A percentile compares a stretch with the other conserved stretches of the same genome.
phyloP scores from a whole-genome alignment of 2,329 filamentous ascomycete genomes.

The Pseudogymnoascus destructans region DNA sequence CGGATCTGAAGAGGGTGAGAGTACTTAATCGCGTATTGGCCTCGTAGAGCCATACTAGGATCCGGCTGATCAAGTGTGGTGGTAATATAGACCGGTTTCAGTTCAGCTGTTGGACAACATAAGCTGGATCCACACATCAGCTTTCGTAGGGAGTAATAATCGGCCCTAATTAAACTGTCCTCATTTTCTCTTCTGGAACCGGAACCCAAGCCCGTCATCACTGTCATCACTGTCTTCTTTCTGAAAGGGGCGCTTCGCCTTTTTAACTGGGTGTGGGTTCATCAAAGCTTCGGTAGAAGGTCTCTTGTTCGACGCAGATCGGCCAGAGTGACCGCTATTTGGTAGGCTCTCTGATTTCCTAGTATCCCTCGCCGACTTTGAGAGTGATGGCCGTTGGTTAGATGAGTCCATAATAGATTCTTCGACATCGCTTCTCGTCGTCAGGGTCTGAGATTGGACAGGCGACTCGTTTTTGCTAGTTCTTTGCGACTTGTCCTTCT shows the following conservation, averaged over 20 bases:
- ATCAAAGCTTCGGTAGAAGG: constrained; percentile 16
- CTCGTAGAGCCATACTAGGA: background rate
- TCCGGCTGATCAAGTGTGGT: background rate
- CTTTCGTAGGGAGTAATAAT: no score
- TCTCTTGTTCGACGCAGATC: constrained; percentile 15
- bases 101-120: background rate
- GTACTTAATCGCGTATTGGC: background rate
- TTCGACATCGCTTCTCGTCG: background rate
- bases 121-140: background rate
- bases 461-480: background rate
- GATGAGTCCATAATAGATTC: background rate
- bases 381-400: background rate
- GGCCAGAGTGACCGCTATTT: background rate
- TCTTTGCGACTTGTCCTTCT: background rate
- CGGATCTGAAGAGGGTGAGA: background rate
- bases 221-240: constrained; percentile 20
- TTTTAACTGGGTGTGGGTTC: constrained; percentile 21
- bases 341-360: background rate
- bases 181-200: constrained; percentile 19
- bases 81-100: background rate
- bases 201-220: constrained; percentile 24
- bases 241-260: constrained; percentile 14
- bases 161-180: background rate
- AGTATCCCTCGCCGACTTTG: background rate
- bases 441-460: background rate